phyloP scores from a whole-genome alignment of 768 basidiomycete species.

The Tricholoma saponaceum region DNA sequence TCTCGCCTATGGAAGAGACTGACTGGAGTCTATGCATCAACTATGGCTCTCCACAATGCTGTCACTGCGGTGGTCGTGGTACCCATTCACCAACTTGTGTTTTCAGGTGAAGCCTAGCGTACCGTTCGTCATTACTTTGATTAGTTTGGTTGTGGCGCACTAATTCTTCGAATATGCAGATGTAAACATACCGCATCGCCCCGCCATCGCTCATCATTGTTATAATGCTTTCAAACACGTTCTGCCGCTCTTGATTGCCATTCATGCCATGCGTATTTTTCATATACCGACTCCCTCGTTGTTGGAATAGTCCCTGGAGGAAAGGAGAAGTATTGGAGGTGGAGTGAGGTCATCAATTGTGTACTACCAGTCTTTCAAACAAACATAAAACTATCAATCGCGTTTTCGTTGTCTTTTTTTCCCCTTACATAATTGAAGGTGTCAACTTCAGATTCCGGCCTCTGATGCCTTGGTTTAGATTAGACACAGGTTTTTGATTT shows the following conservation, averaged over 20 bases:
- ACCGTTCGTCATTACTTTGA: conserved; percentile 4
- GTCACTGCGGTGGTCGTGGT: conserved; percentile 73
- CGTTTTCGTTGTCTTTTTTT: conserved; percentile 10
- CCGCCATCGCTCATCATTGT: conserved; percentile 2
- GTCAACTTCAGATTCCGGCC: neutral
- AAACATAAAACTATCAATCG: conserved; percentile 21
- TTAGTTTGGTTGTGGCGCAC: conserved; percentile 2
- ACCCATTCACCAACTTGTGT: conserved; percentile 57
- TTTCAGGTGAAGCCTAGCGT: conserved; percentile 42
- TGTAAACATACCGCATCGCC: neutral
- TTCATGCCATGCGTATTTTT: conserved; percentile 9
- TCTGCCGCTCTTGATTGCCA: conserved; percentile 9
- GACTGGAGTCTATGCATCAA: conserved; percentile 32
- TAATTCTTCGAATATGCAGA: neutral
- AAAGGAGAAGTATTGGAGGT: conserved; percentile 18
- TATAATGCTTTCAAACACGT: conserved; percentile 18
- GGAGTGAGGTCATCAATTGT: conserved; percentile 33
- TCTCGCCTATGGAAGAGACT: conserved; percentile 16
- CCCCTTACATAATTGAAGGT: no score
- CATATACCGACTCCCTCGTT: conserved; percentile 15
- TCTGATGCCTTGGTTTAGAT: conserved; percentile 6
- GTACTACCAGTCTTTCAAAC: conserved; percentile 21
- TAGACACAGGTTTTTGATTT: no score
- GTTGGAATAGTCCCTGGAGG: conserved; percentile 8
- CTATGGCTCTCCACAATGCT: conserved; percentile 70